Percentiles rank a stretch among this genome's conserved stretches.
Conservation (phyloP, 768 basidiomycete genomes). For the Rhodotorula kratochvilovae region DNA sequence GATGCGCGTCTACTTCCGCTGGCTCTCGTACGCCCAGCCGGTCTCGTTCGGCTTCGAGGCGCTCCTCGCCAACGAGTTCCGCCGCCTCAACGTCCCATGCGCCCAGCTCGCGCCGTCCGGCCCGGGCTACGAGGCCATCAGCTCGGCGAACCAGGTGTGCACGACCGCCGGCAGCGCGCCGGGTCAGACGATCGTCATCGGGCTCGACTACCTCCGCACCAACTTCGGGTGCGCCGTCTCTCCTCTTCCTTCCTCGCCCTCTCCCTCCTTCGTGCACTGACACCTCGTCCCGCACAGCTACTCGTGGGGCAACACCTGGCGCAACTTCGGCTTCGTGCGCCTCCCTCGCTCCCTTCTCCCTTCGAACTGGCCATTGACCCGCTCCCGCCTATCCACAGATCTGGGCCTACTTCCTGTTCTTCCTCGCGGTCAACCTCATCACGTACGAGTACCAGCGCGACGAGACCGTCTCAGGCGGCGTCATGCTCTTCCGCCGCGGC, state of each 20-base stretch:
- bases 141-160: constrained; percentile 41
- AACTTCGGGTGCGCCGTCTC: constrained; percentile 23
- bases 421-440: constrained; percentile 43
- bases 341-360: neutral
- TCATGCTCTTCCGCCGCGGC: constrained; percentile 43
- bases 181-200: constrained; percentile 36
- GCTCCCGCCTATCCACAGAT: constrained; percentile 34
- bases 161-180: constrained; percentile 36
- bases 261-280: too few species aligned
- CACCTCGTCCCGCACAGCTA: neutral
- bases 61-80: constrained; percentile 37
- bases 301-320: constrained; percentile 26
- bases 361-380: neutral
- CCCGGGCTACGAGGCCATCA: constrained; percentile 13
- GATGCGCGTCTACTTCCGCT: constrained; percentile 50
- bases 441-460: constrained; percentile 45
- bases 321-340: constrained; percentile 14
- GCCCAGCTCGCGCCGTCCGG: constrained; percentile 22
- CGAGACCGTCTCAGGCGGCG: constrained; percentile 30
- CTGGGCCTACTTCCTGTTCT: constrained; percentile 44
- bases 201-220: constrained; percentile 32
- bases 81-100: constrained; percentile 33
- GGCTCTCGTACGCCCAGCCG: constrained; percentile 51
- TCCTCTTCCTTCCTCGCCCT: too few species aligned
- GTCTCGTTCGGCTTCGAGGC: constrained; percentile 43